Percentiles rank a stretch among this genome's conserved stretches.
These are phyloP conservation scores for Penicillium sp. DNA, from an alignment of 2,329 filamentous ascomycete genomes.

Conservation along the genomic window DNA sequence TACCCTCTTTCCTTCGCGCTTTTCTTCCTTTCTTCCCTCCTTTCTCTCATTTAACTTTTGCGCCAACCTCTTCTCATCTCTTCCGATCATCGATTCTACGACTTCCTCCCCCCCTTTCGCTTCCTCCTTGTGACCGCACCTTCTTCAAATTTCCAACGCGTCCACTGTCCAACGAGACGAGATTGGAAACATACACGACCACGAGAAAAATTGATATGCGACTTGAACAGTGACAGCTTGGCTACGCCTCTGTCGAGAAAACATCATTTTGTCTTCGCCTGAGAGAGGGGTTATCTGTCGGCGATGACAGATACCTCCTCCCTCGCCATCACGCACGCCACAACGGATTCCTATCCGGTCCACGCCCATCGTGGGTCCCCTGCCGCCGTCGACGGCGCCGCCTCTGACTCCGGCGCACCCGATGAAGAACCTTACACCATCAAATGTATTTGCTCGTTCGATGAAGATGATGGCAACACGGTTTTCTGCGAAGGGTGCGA, in stretches of 20 bases:
- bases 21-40: conserved; percentile 16
- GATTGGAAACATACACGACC: conserved; percentile 7
- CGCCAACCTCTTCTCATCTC: conserved; percentile 8
- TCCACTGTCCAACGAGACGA: conserved; percentile 13
- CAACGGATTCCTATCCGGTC: conserved; percentile 49
- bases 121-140: conserved; percentile 9
- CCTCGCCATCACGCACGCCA: conserved; percentile 50
- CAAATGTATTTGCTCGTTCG: conserved; percentile 93
- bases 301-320: conserved; percentile 57
- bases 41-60: conserved; percentile 15
- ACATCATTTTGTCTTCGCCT: conserved; percentile 31
- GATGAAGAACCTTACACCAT: conserved; percentile 71
- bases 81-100: conserved; percentile 6
- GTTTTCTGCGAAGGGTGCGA: conserved; percentile 95
- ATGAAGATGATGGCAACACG: conserved; percentile 95
- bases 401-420: conserved; percentile 42
- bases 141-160: conserved; percentile 14
- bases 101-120: conserved; percentile 14
- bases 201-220: conserved; percentile 22
- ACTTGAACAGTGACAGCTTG: conserved; percentile 22
- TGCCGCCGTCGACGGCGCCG: conserved; percentile 42
- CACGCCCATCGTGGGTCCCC: conserved; percentile 46
- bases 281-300: conserved; percentile 51
- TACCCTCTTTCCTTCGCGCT: conserved; percentile 17
- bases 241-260: conserved; percentile 16